These are phyloP conservation scores for Penicillium ochrochloron DNA, from an alignment of 495 filamentous ascomycete genomes.

Conservation along the genomic window DNA sequence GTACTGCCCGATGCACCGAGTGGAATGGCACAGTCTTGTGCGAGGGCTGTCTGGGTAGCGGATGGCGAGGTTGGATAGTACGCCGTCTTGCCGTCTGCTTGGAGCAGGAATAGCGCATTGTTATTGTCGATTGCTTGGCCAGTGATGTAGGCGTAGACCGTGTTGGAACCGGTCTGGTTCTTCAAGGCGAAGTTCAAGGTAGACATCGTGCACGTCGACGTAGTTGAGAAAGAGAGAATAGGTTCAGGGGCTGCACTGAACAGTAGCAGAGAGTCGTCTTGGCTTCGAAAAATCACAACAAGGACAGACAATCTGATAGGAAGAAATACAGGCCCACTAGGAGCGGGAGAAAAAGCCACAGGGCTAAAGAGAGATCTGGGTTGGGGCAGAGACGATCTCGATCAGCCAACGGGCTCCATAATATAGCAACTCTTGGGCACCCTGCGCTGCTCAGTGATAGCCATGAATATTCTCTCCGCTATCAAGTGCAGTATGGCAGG, in stretches of 20 bases:
- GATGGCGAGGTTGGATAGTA: constrained; percentile 61
- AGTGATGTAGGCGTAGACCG: constrained; percentile 72
- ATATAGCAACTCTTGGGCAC: constrained; percentile 11
- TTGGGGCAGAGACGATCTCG: neutral
- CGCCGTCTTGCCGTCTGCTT: constrained; percentile 60
- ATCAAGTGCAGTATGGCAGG: constrained; percentile 23
- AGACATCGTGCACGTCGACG: constrained; percentile 32
- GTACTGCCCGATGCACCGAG: constrained; percentile 64
- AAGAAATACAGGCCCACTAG: constrained; percentile 11
- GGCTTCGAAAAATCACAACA: neutral
- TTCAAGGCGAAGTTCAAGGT: constrained; percentile 62
- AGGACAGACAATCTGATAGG: constrained; percentile 8
- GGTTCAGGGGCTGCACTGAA: neutral
- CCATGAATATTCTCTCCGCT: neutral
- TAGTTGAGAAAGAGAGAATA: neutral
- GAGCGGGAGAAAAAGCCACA: constrained; percentile 17
- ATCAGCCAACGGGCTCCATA: constrained; percentile 13
- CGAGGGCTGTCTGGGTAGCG: constrained; percentile 47
- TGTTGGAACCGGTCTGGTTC: constrained; percentile 65
- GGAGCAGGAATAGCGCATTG: constrained; percentile 63
- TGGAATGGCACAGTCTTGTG: constrained; percentile 62
- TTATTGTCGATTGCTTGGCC: constrained; percentile 65
- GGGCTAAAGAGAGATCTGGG: constrained; percentile 11
- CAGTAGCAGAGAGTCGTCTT: neutral
- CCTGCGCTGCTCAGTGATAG: neutral